Percentiles rank a stretch among this genome's conserved stretches.
Conservation (phyloP, 1,284 basidiomycete genomes). For the Ceratobasidium sp. region DNA sequence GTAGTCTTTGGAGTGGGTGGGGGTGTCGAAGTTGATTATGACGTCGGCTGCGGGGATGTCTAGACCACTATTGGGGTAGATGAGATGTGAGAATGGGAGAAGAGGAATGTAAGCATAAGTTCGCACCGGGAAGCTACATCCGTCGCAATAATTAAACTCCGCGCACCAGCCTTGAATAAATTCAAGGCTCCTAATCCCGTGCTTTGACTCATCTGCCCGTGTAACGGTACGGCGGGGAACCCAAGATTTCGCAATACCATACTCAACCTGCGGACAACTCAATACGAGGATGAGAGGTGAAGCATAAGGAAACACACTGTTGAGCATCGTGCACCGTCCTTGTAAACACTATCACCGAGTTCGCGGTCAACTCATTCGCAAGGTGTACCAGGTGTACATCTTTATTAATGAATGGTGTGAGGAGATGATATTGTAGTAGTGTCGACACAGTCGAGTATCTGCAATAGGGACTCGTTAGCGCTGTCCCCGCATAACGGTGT, state of each 20-base stretch:
- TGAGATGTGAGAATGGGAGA: slow-evolving; percentile 45
- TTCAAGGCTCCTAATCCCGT: slow-evolving; percentile 93
- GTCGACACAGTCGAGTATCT: slow-evolving; percentile 98
- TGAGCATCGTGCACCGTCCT: slow-evolving; percentile 96
- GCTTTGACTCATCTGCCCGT: slow-evolving; percentile 95
- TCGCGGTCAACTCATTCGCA: slow-evolving; percentile 89
- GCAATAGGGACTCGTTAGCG: slow-evolving; percentile 10
- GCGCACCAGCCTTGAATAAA: slow-evolving; percentile 97
- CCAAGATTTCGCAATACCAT: slow-evolving; percentile 92
- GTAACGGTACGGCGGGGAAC: slow-evolving; percentile 95
- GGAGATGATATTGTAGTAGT: slow-evolving; percentile 94
- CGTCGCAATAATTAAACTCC: slow-evolving; percentile 93
- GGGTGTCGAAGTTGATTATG: slow-evolving; percentile 99
- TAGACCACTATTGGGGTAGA: slow-evolving; percentile 73
- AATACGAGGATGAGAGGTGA: slow-evolving; percentile 19
- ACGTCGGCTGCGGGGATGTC: slow-evolving; percentile 98
- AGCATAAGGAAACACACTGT: slow-evolving; percentile 61
- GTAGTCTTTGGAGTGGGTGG: slow-evolving; percentile 99
- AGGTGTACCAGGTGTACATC: slow-evolving; percentile 94
- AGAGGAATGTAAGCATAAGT: slow-evolving; percentile 43
- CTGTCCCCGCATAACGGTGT: background rate
- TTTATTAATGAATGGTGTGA: slow-evolving; percentile 94
- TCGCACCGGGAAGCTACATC: slow-evolving; percentile 79
- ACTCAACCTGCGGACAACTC: slow-evolving; percentile 64
- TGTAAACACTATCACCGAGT: slow-evolving; percentile 97